These are phyloP conservation scores for Yamadazyma kitorensis DNA, from an alignment of 805 yeast genomes.

Conservation along the genomic window DNA sequence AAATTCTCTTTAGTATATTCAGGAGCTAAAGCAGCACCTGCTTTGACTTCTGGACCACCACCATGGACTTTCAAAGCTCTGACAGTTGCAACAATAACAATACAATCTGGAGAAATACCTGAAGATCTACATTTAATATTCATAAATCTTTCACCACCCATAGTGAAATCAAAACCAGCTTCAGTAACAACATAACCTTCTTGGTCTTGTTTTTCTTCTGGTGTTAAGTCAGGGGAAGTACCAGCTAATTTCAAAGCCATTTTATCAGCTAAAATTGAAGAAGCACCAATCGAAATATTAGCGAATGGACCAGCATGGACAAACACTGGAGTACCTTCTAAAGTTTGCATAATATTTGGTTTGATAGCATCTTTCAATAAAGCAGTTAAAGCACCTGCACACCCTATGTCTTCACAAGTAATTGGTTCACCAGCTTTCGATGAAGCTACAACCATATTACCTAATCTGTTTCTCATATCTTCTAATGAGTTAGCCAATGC, in stretches of 20 bases:
- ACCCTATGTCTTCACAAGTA: slow-evolving; percentile 92
- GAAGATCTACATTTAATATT: slow-evolving; percentile 88
- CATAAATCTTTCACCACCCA: slow-evolving; percentile 98
- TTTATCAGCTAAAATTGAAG: slow-evolving; percentile 89
- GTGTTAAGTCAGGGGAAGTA: slow-evolving; percentile 50
- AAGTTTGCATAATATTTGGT: slow-evolving; percentile 95
- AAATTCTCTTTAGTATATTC: slow-evolving; percentile 71
- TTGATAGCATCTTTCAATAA: slow-evolving; percentile 93
- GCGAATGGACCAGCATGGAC: slow-evolving; percentile 99
- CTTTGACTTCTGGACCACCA: slow-evolving; percentile 86
- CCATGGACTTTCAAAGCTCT: slow-evolving; percentile 85
- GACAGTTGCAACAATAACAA: slow-evolving; percentile 79
- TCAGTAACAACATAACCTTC: slow-evolving; percentile 93
- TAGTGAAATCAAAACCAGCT: slow-evolving; percentile 97
- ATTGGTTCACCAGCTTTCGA: slow-evolving; percentile 71
- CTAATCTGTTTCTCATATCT: slow-evolving; percentile 73
- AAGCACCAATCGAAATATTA: slow-evolving; percentile 94
- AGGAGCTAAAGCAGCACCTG: slow-evolving; percentile 75
- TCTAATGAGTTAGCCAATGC: slow-evolving; percentile 69
- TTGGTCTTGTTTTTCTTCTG: slow-evolving; percentile 44
- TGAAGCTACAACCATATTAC: slow-evolving; percentile 72
- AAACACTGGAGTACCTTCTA: slow-evolving; percentile 96
- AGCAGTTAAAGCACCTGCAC: slow-evolving; percentile 95
- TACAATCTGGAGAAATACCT: slow-evolving; percentile 75
- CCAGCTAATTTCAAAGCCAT: slow-evolving; percentile 88